Percentiles rank a stretch among this genome's conserved stretches.
Conservation (phyloP, 2,329 filamentous ascomycete species). For the Penicillium digitatum region DNA sequence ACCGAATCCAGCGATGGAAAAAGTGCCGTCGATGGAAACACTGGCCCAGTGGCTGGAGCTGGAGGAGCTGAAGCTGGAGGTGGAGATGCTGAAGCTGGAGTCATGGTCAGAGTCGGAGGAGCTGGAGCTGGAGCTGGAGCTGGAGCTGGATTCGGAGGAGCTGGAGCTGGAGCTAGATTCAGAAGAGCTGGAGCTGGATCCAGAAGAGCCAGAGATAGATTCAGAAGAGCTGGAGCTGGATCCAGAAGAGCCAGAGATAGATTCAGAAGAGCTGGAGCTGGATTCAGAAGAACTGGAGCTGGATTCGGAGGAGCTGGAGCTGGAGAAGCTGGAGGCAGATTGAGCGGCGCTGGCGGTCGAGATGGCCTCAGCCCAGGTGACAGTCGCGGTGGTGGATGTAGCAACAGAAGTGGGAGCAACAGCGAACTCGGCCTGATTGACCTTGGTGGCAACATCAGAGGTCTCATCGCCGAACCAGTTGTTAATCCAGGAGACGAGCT, state of each 20-base stretch:
- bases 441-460: constrained; percentile 11
- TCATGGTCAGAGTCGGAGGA: constrained; percentile 12
- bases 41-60: constrained; percentile 25
- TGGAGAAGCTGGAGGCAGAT: neutral
- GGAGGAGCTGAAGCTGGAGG: constrained; percentile 7
- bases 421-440: constrained; percentile 4
- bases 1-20: constrained; percentile 34
- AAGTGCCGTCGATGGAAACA: constrained; percentile 21
- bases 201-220: too few species aligned
- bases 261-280: constrained; percentile 18
- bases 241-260: too few species aligned
- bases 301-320: constrained; percentile 14
- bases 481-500: constrained; percentile 36
- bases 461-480: constrained; percentile 29
- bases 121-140: too few species aligned
- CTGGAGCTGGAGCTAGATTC: too few species aligned
- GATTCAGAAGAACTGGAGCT: neutral
- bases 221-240: too few species aligned
- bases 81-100: constrained; percentile 8
- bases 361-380: constrained; percentile 8
- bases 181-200: too few species aligned
- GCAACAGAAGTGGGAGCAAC: constrained; percentile 15
- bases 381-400: constrained; percentile 14
- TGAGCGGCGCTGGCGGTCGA: constrained; percentile 3
- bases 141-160: too few species aligned